Evolutionary conservation across 2,329 filamentous ascomycete genomes (phyloP).

Genomic region (Xylariaceae sp.): DNA sequence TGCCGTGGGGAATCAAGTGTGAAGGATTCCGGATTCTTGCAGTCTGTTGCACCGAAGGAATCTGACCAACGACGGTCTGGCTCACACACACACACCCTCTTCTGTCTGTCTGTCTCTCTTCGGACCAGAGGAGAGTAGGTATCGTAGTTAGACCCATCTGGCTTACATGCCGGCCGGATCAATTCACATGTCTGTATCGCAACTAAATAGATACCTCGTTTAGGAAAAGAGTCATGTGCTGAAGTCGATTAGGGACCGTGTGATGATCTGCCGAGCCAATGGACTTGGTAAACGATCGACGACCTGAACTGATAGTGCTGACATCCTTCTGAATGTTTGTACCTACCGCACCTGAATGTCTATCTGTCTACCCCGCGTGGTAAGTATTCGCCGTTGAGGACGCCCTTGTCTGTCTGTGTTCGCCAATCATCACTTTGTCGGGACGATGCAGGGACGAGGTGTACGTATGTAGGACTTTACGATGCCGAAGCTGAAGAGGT

Average conservation of each 20-base stretch:
- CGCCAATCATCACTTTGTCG: conserved; percentile 4
- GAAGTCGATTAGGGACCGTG: background rate
- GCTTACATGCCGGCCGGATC: background rate
- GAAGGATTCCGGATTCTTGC: conserved; percentile 12
- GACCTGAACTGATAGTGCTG: background rate
- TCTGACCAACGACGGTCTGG: conserved; percentile 8
- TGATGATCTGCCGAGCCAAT: background rate
- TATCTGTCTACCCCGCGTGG: conserved; percentile 8
- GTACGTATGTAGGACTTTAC: background rate
- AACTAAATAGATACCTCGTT: too few species aligned
- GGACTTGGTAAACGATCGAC: background rate
- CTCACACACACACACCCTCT: background rate
- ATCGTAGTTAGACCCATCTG: background rate
- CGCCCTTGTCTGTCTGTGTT: background rate
- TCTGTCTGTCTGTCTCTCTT: too few species aligned
- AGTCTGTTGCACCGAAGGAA: conserved; percentile 13
- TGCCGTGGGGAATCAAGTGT: conserved; percentile 2
- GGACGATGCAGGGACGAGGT: conserved; percentile 9
- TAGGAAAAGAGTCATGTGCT: background rate
- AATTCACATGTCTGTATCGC: conserved; percentile 4
- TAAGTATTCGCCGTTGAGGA: background rate
- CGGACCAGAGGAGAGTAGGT: background rate
- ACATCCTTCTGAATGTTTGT: background rate
- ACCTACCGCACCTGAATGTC: background rate
- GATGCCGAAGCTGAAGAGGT: conserved; percentile 6